These are phyloP conservation scores for Epichloe uncinata DNA, from an alignment of 2,329 filamentous ascomycete species.

Conservation along the genomic window DNA sequence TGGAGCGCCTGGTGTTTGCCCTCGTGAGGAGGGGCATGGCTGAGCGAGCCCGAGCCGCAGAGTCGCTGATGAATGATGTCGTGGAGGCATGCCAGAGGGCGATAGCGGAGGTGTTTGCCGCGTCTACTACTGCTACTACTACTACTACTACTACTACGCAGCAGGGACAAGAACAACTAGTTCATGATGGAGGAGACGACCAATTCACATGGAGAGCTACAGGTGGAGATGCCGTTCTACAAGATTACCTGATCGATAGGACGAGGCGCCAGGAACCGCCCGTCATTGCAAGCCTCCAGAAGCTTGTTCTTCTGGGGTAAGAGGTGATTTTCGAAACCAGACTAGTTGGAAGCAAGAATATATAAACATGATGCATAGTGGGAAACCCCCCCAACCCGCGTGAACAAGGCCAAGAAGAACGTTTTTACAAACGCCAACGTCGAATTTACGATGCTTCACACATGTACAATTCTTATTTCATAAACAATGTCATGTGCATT, in stretches of 20 bases:
- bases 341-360: background rate
- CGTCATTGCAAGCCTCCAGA: slow-evolving; percentile 34
- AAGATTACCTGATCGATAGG: slow-evolving; percentile 34
- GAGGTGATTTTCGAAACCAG: background rate
- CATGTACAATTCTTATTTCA: background rate
- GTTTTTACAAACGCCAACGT: too few relatives aligned
- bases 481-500: background rate
- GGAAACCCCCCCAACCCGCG: background rate
- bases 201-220: slow-evolving; percentile 19
- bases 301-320: slow-evolving; percentile 36
- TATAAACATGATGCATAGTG: background rate
- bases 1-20: slow-evolving; percentile 60
- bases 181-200: slow-evolving; percentile 9
- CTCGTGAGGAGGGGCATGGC: slow-evolving; percentile 72
- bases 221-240: slow-evolving; percentile 40
- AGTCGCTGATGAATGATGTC: slow-evolving; percentile 61
- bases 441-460: too few relatives aligned
- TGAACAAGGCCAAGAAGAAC: too few relatives aligned
- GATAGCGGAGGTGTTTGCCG: slow-evolving; percentile 55
- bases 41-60: slow-evolving; percentile 69
- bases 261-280: slow-evolving; percentile 34
- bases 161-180: slow-evolving; percentile 8
- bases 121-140: background rate
- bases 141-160: too few relatives aligned
- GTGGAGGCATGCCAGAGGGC: slow-evolving; percentile 53